Conservation (phyloP, 192 early-diverging fungal genomes). For the Backusella tuberculispora region DNA sequence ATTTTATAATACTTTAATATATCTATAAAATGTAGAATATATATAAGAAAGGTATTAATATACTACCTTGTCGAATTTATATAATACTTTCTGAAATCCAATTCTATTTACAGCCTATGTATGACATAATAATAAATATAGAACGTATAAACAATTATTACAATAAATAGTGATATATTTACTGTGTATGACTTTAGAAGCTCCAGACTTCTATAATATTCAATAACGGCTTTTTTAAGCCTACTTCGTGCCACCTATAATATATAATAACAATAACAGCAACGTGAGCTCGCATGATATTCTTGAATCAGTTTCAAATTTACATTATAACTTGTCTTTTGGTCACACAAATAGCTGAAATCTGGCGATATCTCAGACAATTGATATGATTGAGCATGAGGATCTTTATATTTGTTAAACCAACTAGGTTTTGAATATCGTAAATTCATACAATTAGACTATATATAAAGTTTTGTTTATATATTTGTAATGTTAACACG, state of each 20-base stretch:
- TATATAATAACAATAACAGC: neutral
- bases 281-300: conserved; percentile 9
- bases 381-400: neutral
- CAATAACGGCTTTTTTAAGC: conserved; percentile 72
- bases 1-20: neutral
- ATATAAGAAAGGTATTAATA: neutral
- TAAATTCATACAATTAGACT: no score
- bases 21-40: neutral
- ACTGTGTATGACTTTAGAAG: conserved; percentile 72
- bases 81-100: conserved; percentile 71
- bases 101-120: conserved; percentile 54
- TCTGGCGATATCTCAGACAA: conserved; percentile 7
- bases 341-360: conserved; percentile 12
- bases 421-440: neutral
- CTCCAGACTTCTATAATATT: conserved; percentile 74
- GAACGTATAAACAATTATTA: neutral
- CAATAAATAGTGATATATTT: neutral
- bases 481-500: neutral
- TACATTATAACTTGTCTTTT: conserved; percentile 34
- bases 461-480: neutral
- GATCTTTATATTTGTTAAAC: neutral
- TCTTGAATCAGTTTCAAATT: neutral
- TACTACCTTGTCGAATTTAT: conserved; percentile 73
- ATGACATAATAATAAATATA: neutral
- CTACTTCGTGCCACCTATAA: conserved; percentile 47